These are phyloP conservation scores for Primulina tabacum DNA, from an alignment of 257 asterid genomes.

Conservation along the genomic window DNA sequence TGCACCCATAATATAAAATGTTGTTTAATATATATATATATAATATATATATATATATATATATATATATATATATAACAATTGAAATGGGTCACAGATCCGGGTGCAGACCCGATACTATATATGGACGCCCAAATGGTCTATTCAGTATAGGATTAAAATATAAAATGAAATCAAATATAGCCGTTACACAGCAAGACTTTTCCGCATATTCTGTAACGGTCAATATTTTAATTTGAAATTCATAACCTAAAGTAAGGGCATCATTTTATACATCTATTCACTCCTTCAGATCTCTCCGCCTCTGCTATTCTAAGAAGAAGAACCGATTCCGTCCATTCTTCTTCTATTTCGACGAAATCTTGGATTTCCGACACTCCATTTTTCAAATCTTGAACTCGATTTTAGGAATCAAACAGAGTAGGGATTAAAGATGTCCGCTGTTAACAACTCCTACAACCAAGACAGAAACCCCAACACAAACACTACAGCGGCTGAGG, in stretches of 20 bases:
- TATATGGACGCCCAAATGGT: no score
- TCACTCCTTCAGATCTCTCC: neutral
- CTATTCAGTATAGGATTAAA: no score
- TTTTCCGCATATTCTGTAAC: neutral
- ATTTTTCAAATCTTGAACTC: neutral
- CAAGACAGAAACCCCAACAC: constrained; percentile 31
- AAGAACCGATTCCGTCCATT: neutral
- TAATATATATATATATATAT: no score
- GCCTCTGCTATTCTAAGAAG: neutral
- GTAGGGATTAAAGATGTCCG: constrained; percentile 22
- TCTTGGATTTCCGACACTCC: neutral
- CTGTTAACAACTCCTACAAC: constrained; percentile 27
- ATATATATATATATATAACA: no score
- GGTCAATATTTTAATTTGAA: neutral
- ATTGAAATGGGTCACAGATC: no score
- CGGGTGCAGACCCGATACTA: no score
- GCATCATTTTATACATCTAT: neutral
- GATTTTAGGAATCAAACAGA: neutral
- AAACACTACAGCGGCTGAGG: constrained; percentile 20
- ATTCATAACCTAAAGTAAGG: neutral
- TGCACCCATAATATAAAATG: no score
- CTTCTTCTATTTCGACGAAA: neutral
- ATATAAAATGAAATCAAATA: no score
- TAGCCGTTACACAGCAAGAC: neutral
- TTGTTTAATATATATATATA: no score